Percentiles rank a stretch among this genome's conserved stretches.
Conservation (phyloP, 176 grass and related monocot species). For the Juncus inflexus region DNA sequence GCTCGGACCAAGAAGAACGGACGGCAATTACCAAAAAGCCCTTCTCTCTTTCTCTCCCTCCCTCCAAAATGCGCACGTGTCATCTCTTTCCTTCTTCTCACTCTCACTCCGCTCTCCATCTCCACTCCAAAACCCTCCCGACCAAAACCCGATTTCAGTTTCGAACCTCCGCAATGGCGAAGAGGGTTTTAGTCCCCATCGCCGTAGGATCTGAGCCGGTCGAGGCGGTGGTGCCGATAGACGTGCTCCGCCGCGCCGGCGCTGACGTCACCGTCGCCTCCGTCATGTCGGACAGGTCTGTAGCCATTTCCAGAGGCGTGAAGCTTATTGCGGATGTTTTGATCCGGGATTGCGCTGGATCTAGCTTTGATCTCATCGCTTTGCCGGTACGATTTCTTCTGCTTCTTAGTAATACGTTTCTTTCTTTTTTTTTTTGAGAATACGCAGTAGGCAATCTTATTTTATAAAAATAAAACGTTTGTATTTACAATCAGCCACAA, state of each 20-base stretch:
- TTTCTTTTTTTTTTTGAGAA: too few species aligned
- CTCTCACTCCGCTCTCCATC: too few species aligned
- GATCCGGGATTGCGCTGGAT: conserved; percentile 39
- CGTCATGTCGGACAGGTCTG: conserved; percentile 37
- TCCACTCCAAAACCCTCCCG: conserved; percentile 5
- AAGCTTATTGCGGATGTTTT: conserved; percentile 62
- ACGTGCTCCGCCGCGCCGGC: conserved; percentile 68
- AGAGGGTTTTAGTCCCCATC: conserved; percentile 63
- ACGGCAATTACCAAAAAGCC: too few species aligned
- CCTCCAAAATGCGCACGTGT: too few species aligned
- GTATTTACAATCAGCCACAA: too few species aligned
- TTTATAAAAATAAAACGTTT: too few species aligned
- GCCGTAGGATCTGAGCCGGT: conserved; percentile 68
- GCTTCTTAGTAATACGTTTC: background rate
- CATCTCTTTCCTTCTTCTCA: too few species aligned
- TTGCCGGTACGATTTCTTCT: conserved; percentile 36
- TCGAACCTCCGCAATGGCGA: background rate
- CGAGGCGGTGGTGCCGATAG: conserved; percentile 57
- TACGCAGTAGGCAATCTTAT: too few species aligned
- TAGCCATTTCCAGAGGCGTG: conserved; percentile 54
- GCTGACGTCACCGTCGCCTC: conserved; percentile 70
- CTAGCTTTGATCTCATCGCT: conserved; percentile 59
- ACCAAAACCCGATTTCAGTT: background rate
- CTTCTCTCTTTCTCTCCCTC: too few species aligned
- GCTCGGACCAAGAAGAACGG: too few species aligned